phyloP scores from a whole-genome alignment of 2,329 filamentous ascomycete species.

The Colletotrichum lindemuthianum region DNA sequence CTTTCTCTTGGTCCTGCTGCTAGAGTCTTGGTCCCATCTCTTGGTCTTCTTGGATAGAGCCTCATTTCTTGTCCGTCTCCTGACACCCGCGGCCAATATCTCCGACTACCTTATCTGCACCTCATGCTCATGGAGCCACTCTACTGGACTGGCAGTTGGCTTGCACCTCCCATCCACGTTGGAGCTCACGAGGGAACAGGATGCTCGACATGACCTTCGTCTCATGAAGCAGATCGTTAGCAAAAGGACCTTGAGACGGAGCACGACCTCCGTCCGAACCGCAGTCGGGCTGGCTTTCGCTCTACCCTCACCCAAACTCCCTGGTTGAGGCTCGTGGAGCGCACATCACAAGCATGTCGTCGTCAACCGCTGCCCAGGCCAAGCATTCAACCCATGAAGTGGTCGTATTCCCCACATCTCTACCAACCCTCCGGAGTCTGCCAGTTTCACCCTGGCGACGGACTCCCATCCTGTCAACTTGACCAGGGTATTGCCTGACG shows the following conservation, averaged over 20 bases:
- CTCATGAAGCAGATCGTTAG: conserved; percentile 17
- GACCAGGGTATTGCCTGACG: conserved; percentile 6
- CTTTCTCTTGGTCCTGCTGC: conserved; percentile 2
- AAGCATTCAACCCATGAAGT: conserved; percentile 26
- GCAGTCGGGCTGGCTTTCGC: not conserved
- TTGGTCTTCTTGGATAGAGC: conserved; percentile 24
- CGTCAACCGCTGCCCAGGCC: conserved; percentile 10
- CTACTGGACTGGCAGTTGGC: too few species aligned
- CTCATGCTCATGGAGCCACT: too few species aligned
- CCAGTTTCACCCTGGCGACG: conserved; percentile 31
- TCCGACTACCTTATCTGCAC: not conserved
- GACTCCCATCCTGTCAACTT: conserved; percentile 29
- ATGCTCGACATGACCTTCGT: not conserved
- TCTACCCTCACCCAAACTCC: conserved; percentile 9
- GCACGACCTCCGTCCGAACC: conserved; percentile 29
- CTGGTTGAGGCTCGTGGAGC: conserved; percentile 24
- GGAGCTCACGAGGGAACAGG: too few species aligned
- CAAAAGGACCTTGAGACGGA: conserved; percentile 9
- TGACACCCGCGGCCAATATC: conserved; percentile 8
- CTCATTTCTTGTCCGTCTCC: conserved; percentile 28
- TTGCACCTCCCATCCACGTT: too few species aligned
- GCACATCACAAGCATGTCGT: conserved; percentile 9
- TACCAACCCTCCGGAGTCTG: conserved; percentile 29
- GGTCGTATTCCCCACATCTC: conserved; percentile 31
- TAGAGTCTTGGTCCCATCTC: conserved; percentile 30